Evolutionary conservation across 805 yeast genomes (phyloP).

Genomic region (Ogataea trehaloabstinens): DNA sequence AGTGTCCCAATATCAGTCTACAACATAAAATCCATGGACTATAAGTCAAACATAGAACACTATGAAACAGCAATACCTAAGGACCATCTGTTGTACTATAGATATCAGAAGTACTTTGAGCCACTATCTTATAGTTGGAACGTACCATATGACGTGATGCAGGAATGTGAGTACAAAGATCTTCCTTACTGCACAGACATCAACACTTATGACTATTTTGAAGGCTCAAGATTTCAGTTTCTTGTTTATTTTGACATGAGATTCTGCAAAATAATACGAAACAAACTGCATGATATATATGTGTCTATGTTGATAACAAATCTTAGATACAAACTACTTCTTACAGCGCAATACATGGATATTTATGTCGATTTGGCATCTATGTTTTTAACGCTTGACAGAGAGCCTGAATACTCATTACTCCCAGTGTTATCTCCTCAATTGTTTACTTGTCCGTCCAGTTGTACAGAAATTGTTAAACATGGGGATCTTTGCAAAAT

Average conservation of each 20-base stretch:
- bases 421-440: constrained; percentile 77
- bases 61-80: constrained; percentile 28
- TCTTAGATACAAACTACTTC: constrained; percentile 49
- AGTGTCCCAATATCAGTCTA: constrained; percentile 17
- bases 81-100: constrained; percentile 14
- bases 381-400: constrained; percentile 66
- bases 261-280: constrained; percentile 64
- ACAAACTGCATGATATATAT: constrained; percentile 59
- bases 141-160: constrained; percentile 39
- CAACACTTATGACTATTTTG: constrained; percentile 12
- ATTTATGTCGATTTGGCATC: constrained; percentile 75
- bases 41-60: constrained; percentile 32
- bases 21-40: constrained; percentile 21
- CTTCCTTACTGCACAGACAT: constrained; percentile 7
- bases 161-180: constrained; percentile 47
- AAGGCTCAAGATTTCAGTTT: constrained; percentile 58
- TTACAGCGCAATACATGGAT: constrained; percentile 80
- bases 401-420: constrained; percentile 84
- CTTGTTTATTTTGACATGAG: constrained; percentile 65
- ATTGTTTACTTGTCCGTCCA: constrained; percentile 84
- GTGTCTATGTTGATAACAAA: constrained; percentile 64
- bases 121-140: constrained; percentile 43
- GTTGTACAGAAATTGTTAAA: constrained; percentile 58
- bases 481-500: constrained; percentile 66
- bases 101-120: constrained; percentile 23